phyloP scores from a whole-genome alignment of 495 filamentous ascomycete species.

The Cercophora scortea region DNA sequence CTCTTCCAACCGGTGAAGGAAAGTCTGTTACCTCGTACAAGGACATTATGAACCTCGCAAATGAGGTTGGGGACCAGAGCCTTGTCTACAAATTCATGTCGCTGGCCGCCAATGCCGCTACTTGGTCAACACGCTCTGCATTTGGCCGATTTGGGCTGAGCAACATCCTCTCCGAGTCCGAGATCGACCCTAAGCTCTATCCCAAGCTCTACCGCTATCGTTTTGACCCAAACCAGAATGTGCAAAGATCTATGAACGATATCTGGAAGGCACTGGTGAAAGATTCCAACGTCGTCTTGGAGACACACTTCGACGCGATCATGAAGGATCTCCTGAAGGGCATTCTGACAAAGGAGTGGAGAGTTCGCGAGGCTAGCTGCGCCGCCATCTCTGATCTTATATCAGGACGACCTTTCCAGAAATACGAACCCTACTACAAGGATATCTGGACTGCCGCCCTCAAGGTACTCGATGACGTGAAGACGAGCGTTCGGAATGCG shows the following conservation, averaged over 20 bases:
- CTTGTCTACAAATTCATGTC: slow-evolving; percentile 98
- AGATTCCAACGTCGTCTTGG: slow-evolving; percentile 64
- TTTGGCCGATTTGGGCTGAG: slow-evolving; percentile 92
- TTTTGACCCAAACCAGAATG: slow-evolving; percentile 89
- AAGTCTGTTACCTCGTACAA: slow-evolving; percentile 89
- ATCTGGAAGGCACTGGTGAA: slow-evolving; percentile 94
- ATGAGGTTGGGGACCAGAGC: slow-evolving; percentile 89
- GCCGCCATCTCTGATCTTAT: slow-evolving; percentile 81
- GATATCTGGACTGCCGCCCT: slow-evolving; percentile 78
- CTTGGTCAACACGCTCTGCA: slow-evolving; percentile 90
- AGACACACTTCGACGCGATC: slow-evolving; percentile 73
- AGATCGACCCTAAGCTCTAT: slow-evolving; percentile 87
- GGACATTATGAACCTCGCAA: slow-evolving; percentile 85
- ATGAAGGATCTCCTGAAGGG: slow-evolving; percentile 78
- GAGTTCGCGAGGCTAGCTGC: slow-evolving; percentile 84
- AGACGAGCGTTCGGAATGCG: slow-evolving; percentile 74
- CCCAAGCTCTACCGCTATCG: slow-evolving; percentile 90
- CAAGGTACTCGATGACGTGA: slow-evolving; percentile 89
- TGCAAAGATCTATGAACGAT: slow-evolving; percentile 89
- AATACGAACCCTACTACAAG: slow-evolving; percentile 75
- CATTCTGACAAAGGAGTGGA: slow-evolving; percentile 86
- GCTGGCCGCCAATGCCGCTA: slow-evolving; percentile 83
- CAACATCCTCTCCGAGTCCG: slow-evolving; percentile 81
- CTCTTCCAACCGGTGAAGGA: slow-evolving; percentile 83
- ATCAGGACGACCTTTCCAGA: slow-evolving; percentile 62